Evolutionary conservation across 1,284 basidiomycete species (phyloP).

Genomic region (Coriolopsis trogii): DNA sequence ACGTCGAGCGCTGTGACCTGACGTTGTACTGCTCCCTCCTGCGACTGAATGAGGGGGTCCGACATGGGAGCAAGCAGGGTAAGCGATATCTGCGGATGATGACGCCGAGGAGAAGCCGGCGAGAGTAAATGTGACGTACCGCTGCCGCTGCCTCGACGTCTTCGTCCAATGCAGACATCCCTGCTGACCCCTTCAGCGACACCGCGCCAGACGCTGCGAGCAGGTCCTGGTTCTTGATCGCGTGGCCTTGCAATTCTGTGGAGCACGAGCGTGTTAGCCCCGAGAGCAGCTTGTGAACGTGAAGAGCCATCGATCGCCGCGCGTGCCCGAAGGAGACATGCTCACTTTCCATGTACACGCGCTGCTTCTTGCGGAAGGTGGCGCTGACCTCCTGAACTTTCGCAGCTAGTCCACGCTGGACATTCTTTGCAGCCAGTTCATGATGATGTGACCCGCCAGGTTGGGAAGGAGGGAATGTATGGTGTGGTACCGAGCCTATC

Average conservation of each 20-base stretch:
- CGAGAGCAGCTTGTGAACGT: not conserved
- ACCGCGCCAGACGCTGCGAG: slow-evolving; percentile 85
- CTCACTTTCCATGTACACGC: slow-evolving; percentile 96
- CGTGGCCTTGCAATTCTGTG: slow-evolving; percentile 89
- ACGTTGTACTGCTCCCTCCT: slow-evolving; percentile 40
- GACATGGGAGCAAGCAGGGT: slow-evolving; percentile 1
- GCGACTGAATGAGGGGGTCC: slow-evolving; percentile 27
- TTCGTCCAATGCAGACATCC: slow-evolving; percentile 81
- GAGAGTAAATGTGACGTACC: slow-evolving; percentile 41
- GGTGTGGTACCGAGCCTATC: slow-evolving; percentile 50
- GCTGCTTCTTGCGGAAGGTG: slow-evolving; percentile 96
- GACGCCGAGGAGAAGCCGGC: slow-evolving; percentile 29
- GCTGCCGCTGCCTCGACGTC: slow-evolving; percentile 79
- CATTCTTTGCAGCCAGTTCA: slow-evolving; percentile 85
- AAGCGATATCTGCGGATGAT: slow-evolving; percentile 16
- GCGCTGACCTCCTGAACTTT: slow-evolving; percentile 93
- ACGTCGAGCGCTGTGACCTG: slow-evolving; percentile 45
- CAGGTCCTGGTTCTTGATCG: slow-evolving; percentile 92
- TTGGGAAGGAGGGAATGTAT: slow-evolving; percentile 51
- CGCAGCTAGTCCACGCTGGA: slow-evolving; percentile 94
- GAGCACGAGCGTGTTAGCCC: slow-evolving; percentile 6
- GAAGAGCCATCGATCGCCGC: slow-evolving; percentile 26
- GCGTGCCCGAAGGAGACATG: slow-evolving; percentile 30
- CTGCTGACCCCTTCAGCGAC: slow-evolving; percentile 79
- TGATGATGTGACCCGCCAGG: slow-evolving; percentile 55